Evolutionary conservation across 2,329 filamentous ascomycete genomes (phyloP).

Genomic region (Neofusicoccum sp.): DNA sequence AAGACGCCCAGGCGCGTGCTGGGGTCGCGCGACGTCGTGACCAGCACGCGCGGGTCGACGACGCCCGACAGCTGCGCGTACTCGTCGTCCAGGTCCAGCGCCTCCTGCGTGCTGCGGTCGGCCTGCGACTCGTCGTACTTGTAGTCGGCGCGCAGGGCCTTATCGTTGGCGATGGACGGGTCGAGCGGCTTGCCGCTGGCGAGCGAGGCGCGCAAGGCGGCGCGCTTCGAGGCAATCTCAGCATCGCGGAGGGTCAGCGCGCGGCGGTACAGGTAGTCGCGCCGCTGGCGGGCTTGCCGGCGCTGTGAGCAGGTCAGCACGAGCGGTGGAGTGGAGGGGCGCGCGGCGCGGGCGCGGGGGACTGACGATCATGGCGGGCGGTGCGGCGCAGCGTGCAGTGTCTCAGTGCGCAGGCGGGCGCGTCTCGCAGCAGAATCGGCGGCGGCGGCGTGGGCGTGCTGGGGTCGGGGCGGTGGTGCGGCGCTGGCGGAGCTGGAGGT

Average conservation of each 20-base stretch:
- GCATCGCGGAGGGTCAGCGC: conserved; percentile 87
- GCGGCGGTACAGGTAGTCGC: conserved; percentile 88
- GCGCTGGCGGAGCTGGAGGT: not conserved
- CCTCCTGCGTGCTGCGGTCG: conserved; percentile 67
- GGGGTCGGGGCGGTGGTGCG: not conserved
- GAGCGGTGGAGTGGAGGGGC: not conserved
- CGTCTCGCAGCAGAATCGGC: not conserved
- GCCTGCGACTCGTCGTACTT: conserved; percentile 86
- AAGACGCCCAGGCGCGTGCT: conserved; percentile 85
- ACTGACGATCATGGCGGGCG: conserved; percentile 19
- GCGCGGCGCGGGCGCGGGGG: not conserved
- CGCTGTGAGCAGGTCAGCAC: conserved; percentile 39
- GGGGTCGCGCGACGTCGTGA: conserved; percentile 88
- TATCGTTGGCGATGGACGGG: conserved; percentile 82
- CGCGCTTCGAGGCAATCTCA: conserved; percentile 88
- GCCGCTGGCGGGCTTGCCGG: conserved; percentile 75
- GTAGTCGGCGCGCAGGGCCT: conserved; percentile 79
- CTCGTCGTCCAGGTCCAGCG: conserved; percentile 81
- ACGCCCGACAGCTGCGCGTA: conserved; percentile 90
- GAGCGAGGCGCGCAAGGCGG: conserved; percentile 81
- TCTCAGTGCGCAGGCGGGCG: not conserved
- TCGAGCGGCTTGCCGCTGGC: conserved; percentile 88
- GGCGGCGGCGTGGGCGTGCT: not conserved
- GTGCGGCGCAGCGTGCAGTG: not conserved
- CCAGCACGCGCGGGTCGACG: conserved; percentile 83